phyloP scores from a whole-genome alignment of 768 basidiomycete species.

The Cytidiella melzeri region DNA sequence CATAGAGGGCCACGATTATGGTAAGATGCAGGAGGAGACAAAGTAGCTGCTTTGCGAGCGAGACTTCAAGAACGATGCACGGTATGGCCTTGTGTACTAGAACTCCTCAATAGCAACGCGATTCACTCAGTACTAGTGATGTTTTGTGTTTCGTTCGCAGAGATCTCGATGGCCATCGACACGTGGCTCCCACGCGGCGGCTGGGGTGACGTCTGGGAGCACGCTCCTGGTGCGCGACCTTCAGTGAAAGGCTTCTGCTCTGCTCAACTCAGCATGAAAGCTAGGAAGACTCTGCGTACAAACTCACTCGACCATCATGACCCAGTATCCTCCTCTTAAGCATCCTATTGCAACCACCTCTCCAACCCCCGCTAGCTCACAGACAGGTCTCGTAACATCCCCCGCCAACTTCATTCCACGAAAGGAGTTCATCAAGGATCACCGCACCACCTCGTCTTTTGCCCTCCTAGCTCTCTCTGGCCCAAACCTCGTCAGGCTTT shows the following conservation, averaged over 20 bases:
- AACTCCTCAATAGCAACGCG: too few relatives aligned
- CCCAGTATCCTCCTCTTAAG: constrained; percentile 15
- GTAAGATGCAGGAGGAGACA: too few relatives aligned
- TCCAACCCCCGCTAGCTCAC: constrained; percentile 12
- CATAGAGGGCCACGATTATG: too few relatives aligned
- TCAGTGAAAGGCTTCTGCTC: constrained; percentile 2
- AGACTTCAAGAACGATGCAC: too few relatives aligned
- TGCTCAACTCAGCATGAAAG: constrained; percentile 1
- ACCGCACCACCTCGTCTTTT: constrained; percentile 47
- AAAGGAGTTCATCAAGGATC: constrained; percentile 66
- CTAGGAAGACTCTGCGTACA: constrained; percentile 4
- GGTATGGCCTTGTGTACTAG: too few relatives aligned
- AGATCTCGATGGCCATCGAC: too few relatives aligned
- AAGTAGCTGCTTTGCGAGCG: too few relatives aligned
- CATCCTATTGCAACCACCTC: constrained; percentile 5
- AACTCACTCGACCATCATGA: constrained; percentile 18
- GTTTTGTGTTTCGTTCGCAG: too few relatives aligned
- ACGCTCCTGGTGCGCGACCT: background rate
- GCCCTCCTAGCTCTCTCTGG: constrained; percentile 65
- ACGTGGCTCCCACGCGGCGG: background rate
- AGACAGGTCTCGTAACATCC: constrained; percentile 11
- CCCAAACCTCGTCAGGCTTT: constrained; percentile 58
- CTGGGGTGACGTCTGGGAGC: background rate
- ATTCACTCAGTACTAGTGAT: too few relatives aligned
- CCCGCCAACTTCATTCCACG: constrained; percentile 57